Conservation (phyloP, 2,329 filamentous ascomycete species). For the Ceratocystis variospora region DNA sequence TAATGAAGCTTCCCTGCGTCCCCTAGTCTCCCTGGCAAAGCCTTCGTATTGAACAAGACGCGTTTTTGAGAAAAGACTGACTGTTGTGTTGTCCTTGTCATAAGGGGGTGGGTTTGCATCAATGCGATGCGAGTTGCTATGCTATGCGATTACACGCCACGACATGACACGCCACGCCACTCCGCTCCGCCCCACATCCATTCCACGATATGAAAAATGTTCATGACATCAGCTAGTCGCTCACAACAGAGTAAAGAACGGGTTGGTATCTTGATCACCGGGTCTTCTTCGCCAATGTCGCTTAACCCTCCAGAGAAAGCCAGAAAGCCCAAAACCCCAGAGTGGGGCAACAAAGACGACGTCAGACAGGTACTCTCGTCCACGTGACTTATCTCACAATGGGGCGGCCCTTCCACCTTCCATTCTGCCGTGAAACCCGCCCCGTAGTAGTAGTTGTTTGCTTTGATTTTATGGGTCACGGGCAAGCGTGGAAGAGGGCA, state of each 20-base stretch:
- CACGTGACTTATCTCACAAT: conserved; percentile 5
- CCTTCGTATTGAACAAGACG: neutral
- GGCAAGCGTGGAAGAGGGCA: no score
- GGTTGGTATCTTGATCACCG: no score
- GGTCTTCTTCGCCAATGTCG: neutral
- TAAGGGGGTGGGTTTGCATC: no score
- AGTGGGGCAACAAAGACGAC: neutral
- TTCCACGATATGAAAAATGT: neutral
- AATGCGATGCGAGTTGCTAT: no score
- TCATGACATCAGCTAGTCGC: no score
- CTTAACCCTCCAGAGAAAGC: neutral
- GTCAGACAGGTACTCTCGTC: neutral
- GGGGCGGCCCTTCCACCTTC: neutral
- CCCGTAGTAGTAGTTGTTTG: no score
- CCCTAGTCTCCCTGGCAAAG: neutral
- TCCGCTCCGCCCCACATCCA: neutral
- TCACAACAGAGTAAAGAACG: no score
- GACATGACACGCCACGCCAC: neutral
- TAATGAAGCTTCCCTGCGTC: neutral
- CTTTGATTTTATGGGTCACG: no score
- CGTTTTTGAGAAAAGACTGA: neutral
- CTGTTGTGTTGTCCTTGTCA: no score
- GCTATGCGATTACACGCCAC: neutral
- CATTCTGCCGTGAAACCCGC: neutral
- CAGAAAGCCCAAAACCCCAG: neutral